These are phyloP conservation scores for Rhynchospora pubera DNA, from an alignment of 176 grass and related monocot species.

Conservation along the genomic window DNA sequence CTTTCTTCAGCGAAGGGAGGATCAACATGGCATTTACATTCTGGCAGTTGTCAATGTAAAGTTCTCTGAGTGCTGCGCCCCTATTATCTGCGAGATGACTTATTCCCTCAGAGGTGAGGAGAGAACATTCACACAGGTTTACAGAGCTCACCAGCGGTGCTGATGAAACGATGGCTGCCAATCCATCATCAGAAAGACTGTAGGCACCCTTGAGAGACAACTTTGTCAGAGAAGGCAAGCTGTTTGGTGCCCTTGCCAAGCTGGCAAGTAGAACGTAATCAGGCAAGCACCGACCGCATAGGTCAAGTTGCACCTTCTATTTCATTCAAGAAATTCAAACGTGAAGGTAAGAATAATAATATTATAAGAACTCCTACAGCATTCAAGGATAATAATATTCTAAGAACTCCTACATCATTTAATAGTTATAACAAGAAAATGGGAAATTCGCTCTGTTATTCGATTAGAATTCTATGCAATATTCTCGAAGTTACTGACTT, in stretches of 20 bases:
- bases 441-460: background rate
- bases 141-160: slow-evolving; percentile 58
- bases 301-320: slow-evolving; percentile 74
- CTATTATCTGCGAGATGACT: slow-evolving; percentile 40
- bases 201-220: slow-evolving; percentile 83
- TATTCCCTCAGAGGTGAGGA: slow-evolving; percentile 74
- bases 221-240: slow-evolving; percentile 58
- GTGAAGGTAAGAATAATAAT: background rate
- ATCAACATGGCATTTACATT: slow-evolving; percentile 69
- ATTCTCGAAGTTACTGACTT: background rate
- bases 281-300: slow-evolving; percentile 82
- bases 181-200: slow-evolving; percentile 69
- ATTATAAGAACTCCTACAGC: no score
- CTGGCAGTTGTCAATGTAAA: slow-evolving; percentile 84
- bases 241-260: slow-evolving; percentile 53
- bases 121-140: slow-evolving; percentile 78
- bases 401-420: background rate
- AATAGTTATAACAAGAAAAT: background rate
- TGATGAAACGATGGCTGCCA: slow-evolving; percentile 52
- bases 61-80: slow-evolving; percentile 44
- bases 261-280: slow-evolving; percentile 62
- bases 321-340: slow-evolving; percentile 28
- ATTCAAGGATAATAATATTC: no score
- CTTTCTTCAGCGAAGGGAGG: slow-evolving; percentile 64
- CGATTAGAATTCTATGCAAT: background rate